Conservation (phyloP, 2,329 filamentous ascomycete species). For the Pseudogymnoascus sp. region DNA sequence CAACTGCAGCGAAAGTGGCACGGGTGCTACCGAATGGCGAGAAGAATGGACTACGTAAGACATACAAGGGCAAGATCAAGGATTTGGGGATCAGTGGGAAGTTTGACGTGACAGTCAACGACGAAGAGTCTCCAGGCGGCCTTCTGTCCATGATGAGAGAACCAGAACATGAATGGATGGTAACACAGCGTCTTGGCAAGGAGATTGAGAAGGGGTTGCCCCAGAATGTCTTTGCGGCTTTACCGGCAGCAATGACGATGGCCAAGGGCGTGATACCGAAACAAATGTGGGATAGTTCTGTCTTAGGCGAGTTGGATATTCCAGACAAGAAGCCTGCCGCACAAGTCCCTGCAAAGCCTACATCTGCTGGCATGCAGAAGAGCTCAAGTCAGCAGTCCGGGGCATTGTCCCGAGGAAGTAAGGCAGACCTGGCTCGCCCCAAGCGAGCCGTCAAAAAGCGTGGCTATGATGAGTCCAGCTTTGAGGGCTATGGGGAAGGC, state of each 20-base stretch:
- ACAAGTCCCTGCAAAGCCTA: constrained; percentile 36
- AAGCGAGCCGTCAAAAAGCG: constrained; percentile 64
- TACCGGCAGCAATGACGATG: constrained; percentile 49
- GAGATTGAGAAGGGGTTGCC: constrained; percentile 48
- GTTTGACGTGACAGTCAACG: constrained; percentile 51
- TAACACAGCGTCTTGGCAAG: constrained; percentile 44
- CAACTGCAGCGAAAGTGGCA: constrained; percentile 52
- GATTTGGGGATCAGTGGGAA: constrained; percentile 52
- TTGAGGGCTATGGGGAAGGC: constrained; percentile 65
- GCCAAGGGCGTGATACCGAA: constrained; percentile 48
- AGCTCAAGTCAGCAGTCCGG: constrained; percentile 19
- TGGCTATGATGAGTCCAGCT: constrained; percentile 66
- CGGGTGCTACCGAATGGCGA: constrained; percentile 56
- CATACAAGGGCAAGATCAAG: constrained; percentile 62
- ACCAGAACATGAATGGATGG: constrained; percentile 50
- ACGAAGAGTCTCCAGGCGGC: constrained; percentile 42
- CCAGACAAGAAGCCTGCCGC: constrained; percentile 12
- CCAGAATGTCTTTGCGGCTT: constrained; percentile 33
- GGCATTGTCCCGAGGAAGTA: constrained; percentile 9
- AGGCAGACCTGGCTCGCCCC: constrained; percentile 39
- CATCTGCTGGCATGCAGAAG: constrained; percentile 45
- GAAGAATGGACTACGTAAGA: constrained; percentile 59
- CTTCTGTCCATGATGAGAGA: constrained; percentile 43
- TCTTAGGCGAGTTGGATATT: constrained; percentile 45
- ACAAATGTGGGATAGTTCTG: constrained; percentile 47